Evolutionary conservation across 495 filamentous ascomycete genomes (phyloP).

Genomic region (Pseudevernia furfuracea): DNA sequence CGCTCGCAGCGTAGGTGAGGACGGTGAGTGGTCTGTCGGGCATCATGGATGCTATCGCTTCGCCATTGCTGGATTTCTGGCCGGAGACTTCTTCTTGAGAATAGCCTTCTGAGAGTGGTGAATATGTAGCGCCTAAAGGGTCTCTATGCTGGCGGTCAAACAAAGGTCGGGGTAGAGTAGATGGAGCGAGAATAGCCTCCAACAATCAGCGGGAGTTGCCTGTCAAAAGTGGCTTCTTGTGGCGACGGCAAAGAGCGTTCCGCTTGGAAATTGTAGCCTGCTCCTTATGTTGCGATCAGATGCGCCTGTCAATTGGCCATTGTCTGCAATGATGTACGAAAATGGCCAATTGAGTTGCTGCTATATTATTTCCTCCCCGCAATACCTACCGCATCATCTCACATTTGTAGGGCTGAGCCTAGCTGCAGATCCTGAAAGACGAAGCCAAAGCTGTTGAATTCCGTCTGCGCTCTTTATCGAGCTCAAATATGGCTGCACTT

Average conservation of each 20-base stretch:
- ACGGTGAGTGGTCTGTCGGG: constrained; percentile 81
- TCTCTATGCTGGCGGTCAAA: background rate
- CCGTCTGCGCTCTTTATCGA: background rate
- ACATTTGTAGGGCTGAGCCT: background rate
- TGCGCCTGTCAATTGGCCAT: background rate
- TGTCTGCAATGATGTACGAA: background rate
- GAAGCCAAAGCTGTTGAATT: background rate
- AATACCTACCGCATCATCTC: background rate
- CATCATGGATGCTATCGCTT: constrained; percentile 46
- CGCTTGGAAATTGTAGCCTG: background rate
- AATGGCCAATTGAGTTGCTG: background rate
- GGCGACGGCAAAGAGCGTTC: background rate
- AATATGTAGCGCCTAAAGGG: background rate
- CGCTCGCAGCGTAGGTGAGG: constrained; percentile 88
- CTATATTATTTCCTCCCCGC: background rate
- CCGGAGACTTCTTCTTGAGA: background rate
- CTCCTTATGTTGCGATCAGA: background rate
- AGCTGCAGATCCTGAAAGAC: background rate
- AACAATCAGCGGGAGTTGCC: background rate
- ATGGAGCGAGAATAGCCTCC: background rate
- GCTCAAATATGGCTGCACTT: background rate
- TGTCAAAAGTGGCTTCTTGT: background rate
- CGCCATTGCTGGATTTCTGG: constrained; percentile 12
- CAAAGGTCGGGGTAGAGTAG: background rate
- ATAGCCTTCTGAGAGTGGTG: background rate